Conservation (phyloP, 2,329 filamentous ascomycete species). For the Ophiostoma populinum region DNA sequence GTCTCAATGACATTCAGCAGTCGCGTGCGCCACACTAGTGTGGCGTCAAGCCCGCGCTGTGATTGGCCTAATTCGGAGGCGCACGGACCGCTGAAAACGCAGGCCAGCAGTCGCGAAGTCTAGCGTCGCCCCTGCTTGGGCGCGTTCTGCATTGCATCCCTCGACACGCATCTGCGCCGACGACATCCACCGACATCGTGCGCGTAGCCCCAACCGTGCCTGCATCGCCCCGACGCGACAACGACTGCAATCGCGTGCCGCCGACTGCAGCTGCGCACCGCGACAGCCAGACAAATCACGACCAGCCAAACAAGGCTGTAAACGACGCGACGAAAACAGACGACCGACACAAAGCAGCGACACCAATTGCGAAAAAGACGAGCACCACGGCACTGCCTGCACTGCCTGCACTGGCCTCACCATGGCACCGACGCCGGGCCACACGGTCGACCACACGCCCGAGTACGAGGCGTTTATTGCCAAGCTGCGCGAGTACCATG, state of each 20-base stretch:
- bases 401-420: too few relatives aligned
- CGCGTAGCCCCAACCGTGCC: background rate
- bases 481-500: slow-evolving; percentile 55
- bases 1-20: too few relatives aligned
- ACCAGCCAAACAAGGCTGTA: background rate
- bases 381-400: background rate
- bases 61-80: slow-evolving; percentile 6
- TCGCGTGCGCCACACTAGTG: slow-evolving; percentile 1
- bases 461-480: slow-evolving; percentile 70
- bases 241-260: too few relatives aligned
- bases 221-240: slow-evolving; percentile 3
- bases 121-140: slow-evolving; percentile 8
- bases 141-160: slow-evolving; percentile 11
- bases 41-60: background rate
- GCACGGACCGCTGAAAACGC: slow-evolving; percentile 3
- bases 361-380: background rate
- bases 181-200: slow-evolving; percentile 1
- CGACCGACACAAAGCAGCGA: background rate
- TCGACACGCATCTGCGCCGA: slow-evolving; percentile 7
- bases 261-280: background rate
- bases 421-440: slow-evolving; percentile 20
- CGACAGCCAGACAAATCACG: background rate
- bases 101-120: slow-evolving; percentile 9
- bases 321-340: background rate
- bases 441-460: slow-evolving; percentile 38